Evolutionary conservation across 2,329 filamentous ascomycete species (phyloP).

Genomic region (Fusarium miscanthi): DNA sequence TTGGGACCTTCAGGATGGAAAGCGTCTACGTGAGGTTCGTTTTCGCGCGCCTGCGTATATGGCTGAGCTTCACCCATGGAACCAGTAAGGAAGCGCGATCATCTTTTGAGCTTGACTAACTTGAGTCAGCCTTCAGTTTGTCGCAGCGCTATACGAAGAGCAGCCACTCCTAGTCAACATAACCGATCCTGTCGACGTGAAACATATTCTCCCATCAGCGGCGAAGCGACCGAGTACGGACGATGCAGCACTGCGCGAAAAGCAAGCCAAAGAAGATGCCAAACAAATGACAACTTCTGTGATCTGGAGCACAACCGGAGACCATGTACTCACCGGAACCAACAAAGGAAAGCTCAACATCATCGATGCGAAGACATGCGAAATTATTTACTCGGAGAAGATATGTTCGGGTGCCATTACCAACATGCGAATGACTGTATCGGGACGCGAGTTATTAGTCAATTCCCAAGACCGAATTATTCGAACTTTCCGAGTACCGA

Average conservation of each 20-base stretch:
- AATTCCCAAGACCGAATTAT: constrained; percentile 97
- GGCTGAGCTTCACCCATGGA: constrained; percentile 91
- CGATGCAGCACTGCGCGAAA: constrained; percentile 77
- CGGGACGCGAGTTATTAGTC: constrained; percentile 87
- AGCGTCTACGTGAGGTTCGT: constrained; percentile 83
- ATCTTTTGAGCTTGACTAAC: constrained; percentile 33
- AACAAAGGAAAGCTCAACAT: constrained; percentile 98
- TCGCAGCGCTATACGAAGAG: constrained; percentile 93
- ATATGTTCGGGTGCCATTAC: constrained; percentile 90
- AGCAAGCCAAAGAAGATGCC: constrained; percentile 89
- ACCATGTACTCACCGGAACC: constrained; percentile 91
- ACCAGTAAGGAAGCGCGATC: constrained; percentile 69
- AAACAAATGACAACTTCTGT: constrained; percentile 96
- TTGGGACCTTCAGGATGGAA: constrained; percentile 83
- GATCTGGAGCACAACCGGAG: constrained; percentile 85
- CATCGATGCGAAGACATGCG: constrained; percentile 82
- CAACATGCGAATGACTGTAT: constrained; percentile 81
- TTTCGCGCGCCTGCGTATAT: constrained; percentile 96
- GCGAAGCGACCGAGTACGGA: constrained; percentile 80
- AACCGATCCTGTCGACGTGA: constrained; percentile 74
- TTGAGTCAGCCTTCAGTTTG: constrained; percentile 74
- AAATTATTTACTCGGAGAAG: constrained; percentile 90
- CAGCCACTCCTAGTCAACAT: constrained; percentile 90
- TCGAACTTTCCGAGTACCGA: constrained; percentile 88
- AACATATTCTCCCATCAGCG: constrained; percentile 82